Percentiles rank a stretch among this genome's conserved stretches.
These are phyloP conservation scores for Fistulinella cinereoalba DNA, from an alignment of 1,284 basidiomycete genomes.

Conservation along the genomic window DNA sequence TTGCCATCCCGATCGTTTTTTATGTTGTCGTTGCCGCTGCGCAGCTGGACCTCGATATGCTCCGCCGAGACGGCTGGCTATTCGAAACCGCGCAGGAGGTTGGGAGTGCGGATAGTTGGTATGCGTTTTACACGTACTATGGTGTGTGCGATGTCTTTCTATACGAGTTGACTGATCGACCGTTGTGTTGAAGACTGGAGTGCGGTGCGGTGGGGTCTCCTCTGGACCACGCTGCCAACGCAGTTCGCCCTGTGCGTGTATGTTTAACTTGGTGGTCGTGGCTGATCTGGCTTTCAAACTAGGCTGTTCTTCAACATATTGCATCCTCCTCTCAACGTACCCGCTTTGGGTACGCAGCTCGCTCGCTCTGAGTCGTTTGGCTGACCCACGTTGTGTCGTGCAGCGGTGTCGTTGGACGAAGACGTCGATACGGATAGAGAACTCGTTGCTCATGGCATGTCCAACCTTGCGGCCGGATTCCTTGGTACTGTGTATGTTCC, in stretches of 20 bases:
- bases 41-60: constrained; percentile 55
- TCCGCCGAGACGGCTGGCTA: constrained; percentile 81
- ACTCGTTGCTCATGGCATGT: constrained; percentile 90
- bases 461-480: constrained; percentile 82
- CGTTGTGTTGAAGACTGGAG: constrained; percentile 16
- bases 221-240: constrained; percentile 79
- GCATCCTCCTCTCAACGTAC: constrained; percentile 92
- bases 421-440: constrained; percentile 94
- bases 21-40: constrained; percentile 75
- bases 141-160: too few relatives aligned
- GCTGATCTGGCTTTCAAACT: constrained; percentile 6
- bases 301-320: constrained; percentile 90
- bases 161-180: too few relatives aligned
- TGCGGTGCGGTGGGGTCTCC: constrained; percentile 54
- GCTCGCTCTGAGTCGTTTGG: neutral
- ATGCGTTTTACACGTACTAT: constrained; percentile 75
- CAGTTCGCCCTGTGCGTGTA: constrained; percentile 67
- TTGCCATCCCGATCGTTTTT: constrained; percentile 81
- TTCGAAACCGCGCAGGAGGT: constrained; percentile 62
- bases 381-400: constrained; percentile 2
- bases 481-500: constrained; percentile 73
- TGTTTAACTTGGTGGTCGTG: constrained; percentile 1
- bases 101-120: constrained; percentile 69
- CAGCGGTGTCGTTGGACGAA: constrained; percentile 86
- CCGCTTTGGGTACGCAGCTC: constrained; percentile 68